phyloP scores from a whole-genome alignment of 2,329 filamentous ascomycete species.

The Chrysoporthe cubensis region DNA sequence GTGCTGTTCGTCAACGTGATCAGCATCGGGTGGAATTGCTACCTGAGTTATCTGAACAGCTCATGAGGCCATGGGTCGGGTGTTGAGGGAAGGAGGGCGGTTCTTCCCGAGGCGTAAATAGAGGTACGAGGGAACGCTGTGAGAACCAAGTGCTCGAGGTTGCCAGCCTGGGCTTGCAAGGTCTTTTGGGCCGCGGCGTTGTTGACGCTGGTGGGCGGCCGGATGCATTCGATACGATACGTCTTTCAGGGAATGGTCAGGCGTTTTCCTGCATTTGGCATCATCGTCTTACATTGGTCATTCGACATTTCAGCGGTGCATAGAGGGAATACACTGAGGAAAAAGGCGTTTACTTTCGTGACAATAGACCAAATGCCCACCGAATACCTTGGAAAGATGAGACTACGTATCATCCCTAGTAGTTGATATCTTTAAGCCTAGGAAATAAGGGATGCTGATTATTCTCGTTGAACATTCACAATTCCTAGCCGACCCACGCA shows the following conservation, averaged over 20 bases:
- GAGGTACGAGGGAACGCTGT: background rate
- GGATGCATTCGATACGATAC: background rate
- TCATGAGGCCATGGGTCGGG: conserved; percentile 28
- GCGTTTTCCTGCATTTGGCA: conserved; percentile 1
- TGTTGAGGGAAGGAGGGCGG: conserved; percentile 22
- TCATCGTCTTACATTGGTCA: background rate
- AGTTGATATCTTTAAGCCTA: too few species aligned
- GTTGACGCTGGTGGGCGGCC: background rate
- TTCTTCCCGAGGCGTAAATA: background rate
- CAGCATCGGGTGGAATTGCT: conserved; percentile 69
- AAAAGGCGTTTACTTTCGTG: background rate
- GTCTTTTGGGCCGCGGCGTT: background rate
- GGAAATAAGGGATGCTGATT: background rate
- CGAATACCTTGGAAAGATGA: background rate
- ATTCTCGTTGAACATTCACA: background rate
- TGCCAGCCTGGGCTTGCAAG: background rate
- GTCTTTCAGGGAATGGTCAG: background rate
- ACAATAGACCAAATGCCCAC: background rate
- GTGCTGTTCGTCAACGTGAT: conserved; percentile 87
- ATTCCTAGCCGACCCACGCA: background rate
- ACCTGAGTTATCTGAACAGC: conserved; percentile 65
- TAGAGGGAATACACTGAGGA: background rate
- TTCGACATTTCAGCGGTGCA: background rate
- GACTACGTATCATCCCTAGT: too few species aligned
- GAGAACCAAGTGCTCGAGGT: background rate